phyloP scores from a whole-genome alignment of 352 stramenopile genomes.

The Phytophthora pseudosyringae region DNA sequence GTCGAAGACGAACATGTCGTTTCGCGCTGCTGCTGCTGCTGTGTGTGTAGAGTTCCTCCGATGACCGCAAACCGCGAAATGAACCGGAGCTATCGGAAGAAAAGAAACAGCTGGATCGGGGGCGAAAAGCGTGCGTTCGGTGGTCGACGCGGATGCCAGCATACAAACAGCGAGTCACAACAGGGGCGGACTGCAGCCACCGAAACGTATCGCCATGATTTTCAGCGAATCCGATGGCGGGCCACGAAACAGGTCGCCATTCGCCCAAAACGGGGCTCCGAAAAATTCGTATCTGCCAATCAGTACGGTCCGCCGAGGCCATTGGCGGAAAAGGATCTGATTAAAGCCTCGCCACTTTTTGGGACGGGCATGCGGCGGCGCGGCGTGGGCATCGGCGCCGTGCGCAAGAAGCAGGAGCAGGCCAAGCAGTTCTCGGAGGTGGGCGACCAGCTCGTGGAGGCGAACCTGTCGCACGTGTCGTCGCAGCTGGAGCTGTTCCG shows the following conservation, averaged over 20 bases:
- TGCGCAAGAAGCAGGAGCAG: conserved; percentile 91
- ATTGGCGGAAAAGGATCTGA: conserved; percentile 17
- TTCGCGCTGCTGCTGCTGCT: conserved; percentile 9
- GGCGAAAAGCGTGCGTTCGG: neutral
- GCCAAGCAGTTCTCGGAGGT: conserved; percentile 86
- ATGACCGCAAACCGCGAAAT: conserved; percentile 47
- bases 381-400: conserved; percentile 82
- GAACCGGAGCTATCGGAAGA: conserved; percentile 24
- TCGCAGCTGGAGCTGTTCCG: conserved; percentile 91
- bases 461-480: conserved; percentile 81
- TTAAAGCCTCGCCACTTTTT: neutral
- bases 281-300: conserved; percentile 24
- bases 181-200: neutral
- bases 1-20: conserved; percentile 94
- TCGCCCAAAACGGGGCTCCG: conserved; percentile 45
- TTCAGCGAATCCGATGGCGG: conserved; percentile 1
- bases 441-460: conserved; percentile 83
- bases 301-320: neutral
- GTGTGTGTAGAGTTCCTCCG: conserved; percentile 14
- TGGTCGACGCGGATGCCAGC: neutral
- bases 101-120: conserved; percentile 24
- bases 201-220: neutral
- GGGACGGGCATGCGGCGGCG: conserved; percentile 53
- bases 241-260: conserved; percentile 70
- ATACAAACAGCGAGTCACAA: conserved; percentile 1